Evolutionary conservation across 371 early-diverging fungal genomes (phyloP).

Genomic region (Mortierella sp.): DNA sequence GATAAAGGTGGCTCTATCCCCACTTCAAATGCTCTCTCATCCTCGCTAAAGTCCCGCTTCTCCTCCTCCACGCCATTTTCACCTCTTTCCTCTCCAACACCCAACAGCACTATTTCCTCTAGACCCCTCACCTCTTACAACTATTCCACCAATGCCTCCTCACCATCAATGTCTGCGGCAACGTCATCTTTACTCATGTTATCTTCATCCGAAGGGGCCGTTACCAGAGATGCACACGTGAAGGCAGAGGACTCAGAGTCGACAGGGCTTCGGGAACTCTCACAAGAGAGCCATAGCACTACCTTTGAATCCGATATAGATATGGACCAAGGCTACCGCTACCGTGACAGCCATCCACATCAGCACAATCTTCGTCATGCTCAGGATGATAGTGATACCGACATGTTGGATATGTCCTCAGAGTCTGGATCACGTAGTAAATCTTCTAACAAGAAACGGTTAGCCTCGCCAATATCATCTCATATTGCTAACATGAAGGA

Average conservation of each 20-base stretch:
- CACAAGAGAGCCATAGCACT: conserved; percentile 14
- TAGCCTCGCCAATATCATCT: conserved; percentile 21
- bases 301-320: background rate
- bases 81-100: conserved; percentile 16
- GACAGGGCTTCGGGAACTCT: conserved; percentile 1
- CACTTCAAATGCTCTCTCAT: conserved; percentile 30
- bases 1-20: conserved; percentile 26
- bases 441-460: conserved; percentile 18
- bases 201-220: conserved; percentile 20
- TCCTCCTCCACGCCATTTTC: conserved; percentile 26
- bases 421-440: conserved; percentile 3
- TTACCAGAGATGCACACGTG: conserved; percentile 6
- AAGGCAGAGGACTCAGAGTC: conserved; percentile 31
- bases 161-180: conserved; percentile 24
- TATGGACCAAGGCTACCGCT: background rate
- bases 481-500: background rate
- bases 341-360: background rate
- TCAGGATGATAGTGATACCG: conserved; percentile 16
- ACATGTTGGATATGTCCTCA: conserved; percentile 21
- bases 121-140: conserved; percentile 12
- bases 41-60: conserved; percentile 25
- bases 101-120: conserved; percentile 17
- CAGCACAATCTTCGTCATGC: background rate
- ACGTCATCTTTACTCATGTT: conserved; percentile 39
- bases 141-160: conserved; percentile 15